Conservation (phyloP, 306 rosid species). For the Clitoria ternatea region DNA sequence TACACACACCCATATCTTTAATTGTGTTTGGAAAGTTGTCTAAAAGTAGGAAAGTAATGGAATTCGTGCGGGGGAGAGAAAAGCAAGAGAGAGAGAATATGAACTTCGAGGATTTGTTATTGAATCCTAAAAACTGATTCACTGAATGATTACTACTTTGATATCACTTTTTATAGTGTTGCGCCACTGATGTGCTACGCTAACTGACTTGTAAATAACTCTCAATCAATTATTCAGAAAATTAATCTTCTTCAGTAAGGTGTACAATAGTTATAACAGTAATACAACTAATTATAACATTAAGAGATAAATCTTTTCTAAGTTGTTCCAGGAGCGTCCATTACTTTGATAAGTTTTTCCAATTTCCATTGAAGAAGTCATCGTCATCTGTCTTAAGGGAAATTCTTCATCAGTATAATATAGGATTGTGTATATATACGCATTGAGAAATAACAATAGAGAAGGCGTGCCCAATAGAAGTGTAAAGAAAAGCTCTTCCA, state of each 20-base stretch:
- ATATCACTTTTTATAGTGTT: too few species aligned
- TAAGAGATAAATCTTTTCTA: not conserved
- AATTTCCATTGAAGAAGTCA: not conserved
- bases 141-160: too few species aligned
- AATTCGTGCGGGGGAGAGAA: too few species aligned
- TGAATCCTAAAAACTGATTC: too few species aligned
- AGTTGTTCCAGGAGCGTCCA: not conserved
- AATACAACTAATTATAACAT: too few species aligned
- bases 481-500: not conserved
- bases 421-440: not conserved
- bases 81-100: too few species aligned
- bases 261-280: too few species aligned
- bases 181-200: too few species aligned
- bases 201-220: too few species aligned
- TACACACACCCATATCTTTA: not conserved
- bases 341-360: not conserved
- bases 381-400: not conserved
- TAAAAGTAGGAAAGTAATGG: slow-evolving; percentile 3
- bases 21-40: not conserved
- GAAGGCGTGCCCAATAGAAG: not conserved
- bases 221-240: too few species aligned
- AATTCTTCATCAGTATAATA: not conserved
- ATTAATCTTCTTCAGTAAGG: too few species aligned
- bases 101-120: too few species aligned
- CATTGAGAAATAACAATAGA: not conserved